phyloP scores from a whole-genome alignment of 139 green algal genomes.

The Astrephomene gubernaculifera region DNA sequence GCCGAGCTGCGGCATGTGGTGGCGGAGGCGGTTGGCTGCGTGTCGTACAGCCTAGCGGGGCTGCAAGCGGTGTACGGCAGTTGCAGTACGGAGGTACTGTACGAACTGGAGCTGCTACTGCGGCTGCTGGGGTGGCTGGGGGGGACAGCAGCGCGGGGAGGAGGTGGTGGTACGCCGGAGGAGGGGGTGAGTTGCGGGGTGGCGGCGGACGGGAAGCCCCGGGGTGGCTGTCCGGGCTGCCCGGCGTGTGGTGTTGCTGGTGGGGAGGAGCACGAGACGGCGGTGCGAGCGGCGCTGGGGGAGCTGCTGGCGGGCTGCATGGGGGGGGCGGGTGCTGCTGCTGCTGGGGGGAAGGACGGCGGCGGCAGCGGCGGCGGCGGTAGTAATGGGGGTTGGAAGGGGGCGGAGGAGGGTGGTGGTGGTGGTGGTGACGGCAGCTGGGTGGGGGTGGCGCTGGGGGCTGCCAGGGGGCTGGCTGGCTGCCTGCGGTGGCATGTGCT shows the following conservation, averaged over 20 bases:
- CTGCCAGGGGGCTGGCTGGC: not conserved
- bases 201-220: too few relatives aligned
- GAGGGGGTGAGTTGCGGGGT: too few relatives aligned
- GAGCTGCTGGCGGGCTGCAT: not conserved
- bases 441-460: not conserved
- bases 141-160: too few relatives aligned
- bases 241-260: too few relatives aligned
- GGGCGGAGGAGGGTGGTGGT: not conserved
- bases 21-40: not conserved
- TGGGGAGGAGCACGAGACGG: too few relatives aligned
- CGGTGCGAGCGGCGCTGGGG: not conserved
- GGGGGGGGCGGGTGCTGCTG: not conserved
- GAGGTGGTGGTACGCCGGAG: too few relatives aligned
- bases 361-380: not conserved
- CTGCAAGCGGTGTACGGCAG: conserved; percentile 16
- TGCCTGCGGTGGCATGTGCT: conserved; percentile 6
- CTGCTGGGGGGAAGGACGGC: not conserved
- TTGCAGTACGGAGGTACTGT: conserved; percentile 40
- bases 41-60: not conserved
- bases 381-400: not conserved
- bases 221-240: too few relatives aligned
- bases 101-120: conserved; percentile 12
- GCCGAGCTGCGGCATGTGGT: not conserved
- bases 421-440: not conserved
- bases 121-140: not conserved